Conservation (phyloP, 805 yeast species). For the Ogataea methylovora region DNA sequence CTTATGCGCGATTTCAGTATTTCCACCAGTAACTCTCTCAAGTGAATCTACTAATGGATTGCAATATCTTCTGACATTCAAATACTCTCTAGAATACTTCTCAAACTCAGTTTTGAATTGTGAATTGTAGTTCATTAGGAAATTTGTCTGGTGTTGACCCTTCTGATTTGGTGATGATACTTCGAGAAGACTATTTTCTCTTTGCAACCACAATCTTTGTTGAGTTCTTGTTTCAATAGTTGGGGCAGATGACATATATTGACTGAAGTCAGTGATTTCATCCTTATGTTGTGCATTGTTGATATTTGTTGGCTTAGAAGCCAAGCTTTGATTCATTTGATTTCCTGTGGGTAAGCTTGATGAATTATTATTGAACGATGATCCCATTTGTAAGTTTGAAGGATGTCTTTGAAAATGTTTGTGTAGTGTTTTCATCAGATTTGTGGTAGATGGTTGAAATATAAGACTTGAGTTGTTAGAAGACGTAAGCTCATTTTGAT, state of each 20-base stretch:
- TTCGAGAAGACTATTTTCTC: conserved; percentile 67
- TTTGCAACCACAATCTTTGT: conserved; percentile 75
- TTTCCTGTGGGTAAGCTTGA: no score
- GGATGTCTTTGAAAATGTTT: conserved; percentile 3
- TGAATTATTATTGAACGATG: neutral
- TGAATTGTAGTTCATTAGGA: conserved; percentile 30
- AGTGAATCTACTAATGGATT: conserved; percentile 67
- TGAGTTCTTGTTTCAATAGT: conserved; percentile 67
- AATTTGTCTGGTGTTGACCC: conserved; percentile 22
- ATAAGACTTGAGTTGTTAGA: conserved; percentile 6
- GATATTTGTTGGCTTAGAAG: no score
- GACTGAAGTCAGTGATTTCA: conserved; percentile 28
- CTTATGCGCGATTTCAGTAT: neutral
- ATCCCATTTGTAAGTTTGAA: neutral
- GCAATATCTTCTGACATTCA: conserved; percentile 56
- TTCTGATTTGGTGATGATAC: conserved; percentile 23
- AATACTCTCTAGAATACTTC: conserved; percentile 64
- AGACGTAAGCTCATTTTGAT: no score
- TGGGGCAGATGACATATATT: conserved; percentile 27
- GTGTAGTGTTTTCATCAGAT: conserved; percentile 2
- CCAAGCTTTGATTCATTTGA: no score
- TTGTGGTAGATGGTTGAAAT: conserved; percentile 12
- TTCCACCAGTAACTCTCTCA: conserved; percentile 29
- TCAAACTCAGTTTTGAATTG: conserved; percentile 73
- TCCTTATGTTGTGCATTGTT: no score